Conservation (phyloP, 2,329 filamentous ascomycete genomes). For the Tolypocladium tropicale region DNA sequence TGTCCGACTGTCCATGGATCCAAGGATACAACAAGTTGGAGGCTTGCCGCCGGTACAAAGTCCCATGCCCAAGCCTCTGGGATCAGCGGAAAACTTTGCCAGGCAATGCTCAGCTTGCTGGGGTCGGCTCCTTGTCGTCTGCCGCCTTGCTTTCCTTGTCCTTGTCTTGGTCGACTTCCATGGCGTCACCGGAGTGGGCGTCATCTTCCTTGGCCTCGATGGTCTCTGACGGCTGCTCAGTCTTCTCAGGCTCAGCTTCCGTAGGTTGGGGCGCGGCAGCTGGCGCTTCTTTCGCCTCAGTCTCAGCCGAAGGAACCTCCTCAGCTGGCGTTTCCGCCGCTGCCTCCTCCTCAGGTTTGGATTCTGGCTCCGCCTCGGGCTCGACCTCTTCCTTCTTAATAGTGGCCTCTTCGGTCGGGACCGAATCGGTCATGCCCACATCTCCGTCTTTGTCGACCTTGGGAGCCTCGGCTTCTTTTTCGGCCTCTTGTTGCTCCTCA, state of each 20-base stretch:
- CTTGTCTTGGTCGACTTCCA: conserved; percentile 23
- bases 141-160: conserved; percentile 13
- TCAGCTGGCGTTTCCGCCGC: conserved; percentile 12
- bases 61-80: not conserved
- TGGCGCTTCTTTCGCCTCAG: not conserved
- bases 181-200: conserved; percentile 12
- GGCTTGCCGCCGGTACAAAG: not conserved
- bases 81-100: not conserved
- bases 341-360: conserved; percentile 21
- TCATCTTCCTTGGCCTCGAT: conserved; percentile 7
- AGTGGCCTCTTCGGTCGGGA: conserved; percentile 17
- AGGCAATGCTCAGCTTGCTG: not conserved
- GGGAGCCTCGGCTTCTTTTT: conserved; percentile 12
- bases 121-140: conserved; percentile 14
- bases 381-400: conserved; percentile 31
- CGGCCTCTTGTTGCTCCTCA: not conserved
- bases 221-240: conserved; percentile 12
- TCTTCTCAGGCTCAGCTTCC: conserved; percentile 11
- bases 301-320: conserved; percentile 5
- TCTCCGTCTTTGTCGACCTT: conserved; percentile 38
- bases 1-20: not conserved
- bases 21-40: not conserved
- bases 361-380: conserved; percentile 17
- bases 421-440: conserved; percentile 37
- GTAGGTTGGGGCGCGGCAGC: conserved; percentile 10